phyloP scores from a whole-genome alignment of 345 rosid species.

The Linum usitatissimum region DNA sequence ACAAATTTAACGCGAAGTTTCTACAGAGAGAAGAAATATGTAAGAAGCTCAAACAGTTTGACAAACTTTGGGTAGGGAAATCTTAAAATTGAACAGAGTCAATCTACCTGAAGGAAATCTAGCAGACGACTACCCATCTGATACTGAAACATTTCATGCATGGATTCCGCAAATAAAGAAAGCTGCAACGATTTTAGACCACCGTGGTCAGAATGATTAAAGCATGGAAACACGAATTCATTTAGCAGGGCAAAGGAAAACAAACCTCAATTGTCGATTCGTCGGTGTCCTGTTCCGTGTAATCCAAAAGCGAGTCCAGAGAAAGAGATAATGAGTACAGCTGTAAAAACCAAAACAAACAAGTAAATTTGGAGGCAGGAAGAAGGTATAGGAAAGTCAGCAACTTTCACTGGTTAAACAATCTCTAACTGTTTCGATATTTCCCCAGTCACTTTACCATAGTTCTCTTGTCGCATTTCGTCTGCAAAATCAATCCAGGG shows the following conservation, averaged over 20 bases:
- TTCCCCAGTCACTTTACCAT: conserved; percentile 39
- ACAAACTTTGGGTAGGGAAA: not conserved
- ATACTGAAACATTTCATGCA: conserved; percentile 89
- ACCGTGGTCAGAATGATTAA: conserved; percentile 9
- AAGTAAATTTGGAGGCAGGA: conserved; percentile 3
- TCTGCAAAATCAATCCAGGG: conserved; percentile 69
- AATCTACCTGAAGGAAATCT: conserved; percentile 70
- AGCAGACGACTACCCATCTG: conserved; percentile 84
- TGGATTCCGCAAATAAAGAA: conserved; percentile 81
- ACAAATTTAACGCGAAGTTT: conserved; percentile 56
- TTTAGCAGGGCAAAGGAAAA: not conserved
- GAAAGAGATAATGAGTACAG: conserved; percentile 70
- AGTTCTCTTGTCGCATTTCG: conserved; percentile 48
- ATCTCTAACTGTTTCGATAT: not conserved
- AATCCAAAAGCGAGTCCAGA: conserved; percentile 85
- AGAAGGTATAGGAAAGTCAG: not conserved
- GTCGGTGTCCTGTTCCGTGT: conserved; percentile 77
- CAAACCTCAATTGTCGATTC: conserved; percentile 90
- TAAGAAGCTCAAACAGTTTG: not conserved
- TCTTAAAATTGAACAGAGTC: conserved; percentile 1
- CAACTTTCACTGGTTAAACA: not conserved
- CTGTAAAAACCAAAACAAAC: conserved; percentile 25
- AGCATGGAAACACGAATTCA: not conserved
- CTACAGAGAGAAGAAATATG: conserved; percentile 24
- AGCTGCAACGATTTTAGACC: conserved; percentile 34